Evolutionary conservation across 768 basidiomycete genomes (phyloP).

Genomic region (Sporobolomyces pararoseus): DNA sequence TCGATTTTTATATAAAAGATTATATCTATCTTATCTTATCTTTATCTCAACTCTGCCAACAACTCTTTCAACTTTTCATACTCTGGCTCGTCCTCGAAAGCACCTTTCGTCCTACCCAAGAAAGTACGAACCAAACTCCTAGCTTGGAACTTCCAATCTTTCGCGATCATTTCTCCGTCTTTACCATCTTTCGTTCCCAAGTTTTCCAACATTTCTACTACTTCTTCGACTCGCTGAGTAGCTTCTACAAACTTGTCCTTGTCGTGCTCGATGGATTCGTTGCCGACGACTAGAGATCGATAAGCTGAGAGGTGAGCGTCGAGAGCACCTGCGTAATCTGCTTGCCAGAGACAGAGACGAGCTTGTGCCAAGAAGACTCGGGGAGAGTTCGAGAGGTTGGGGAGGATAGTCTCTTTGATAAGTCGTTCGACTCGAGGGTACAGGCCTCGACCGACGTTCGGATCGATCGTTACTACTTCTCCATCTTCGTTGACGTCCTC

Average conservation of each 20-base stretch:
- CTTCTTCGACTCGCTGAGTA: constrained; percentile 71
- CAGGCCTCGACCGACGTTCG: constrained; percentile 67
- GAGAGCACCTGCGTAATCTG: constrained; percentile 69
- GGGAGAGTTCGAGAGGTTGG: constrained; percentile 66
- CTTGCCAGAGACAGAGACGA: constrained; percentile 69
- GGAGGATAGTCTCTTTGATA: constrained; percentile 72
- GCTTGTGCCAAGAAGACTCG: constrained; percentile 80
- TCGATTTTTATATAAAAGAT: neutral
- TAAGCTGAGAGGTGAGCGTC: constrained; percentile 83
- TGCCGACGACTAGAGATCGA: constrained; percentile 62
- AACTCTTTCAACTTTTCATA: constrained; percentile 67
- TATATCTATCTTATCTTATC: neutral
- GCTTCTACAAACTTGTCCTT: constrained; percentile 68
- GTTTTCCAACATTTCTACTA: constrained; percentile 75
- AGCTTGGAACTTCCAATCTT: constrained; percentile 76
- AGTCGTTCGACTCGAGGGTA: constrained; percentile 65
- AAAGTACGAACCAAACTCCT: constrained; percentile 83
- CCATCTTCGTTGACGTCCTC: constrained; percentile 39
- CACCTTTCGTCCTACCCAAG: constrained; percentile 72
- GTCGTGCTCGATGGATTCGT: constrained; percentile 63
- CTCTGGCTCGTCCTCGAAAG: constrained; percentile 82
- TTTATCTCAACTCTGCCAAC: constrained; percentile 61
- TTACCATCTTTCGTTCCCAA: constrained; percentile 62
- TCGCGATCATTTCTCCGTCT: constrained; percentile 46
- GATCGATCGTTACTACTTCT: constrained; percentile 47